phyloP scores from a whole-genome alignment of 169 alveolate species.

The Plasmodium gallinaceum region DNA sequence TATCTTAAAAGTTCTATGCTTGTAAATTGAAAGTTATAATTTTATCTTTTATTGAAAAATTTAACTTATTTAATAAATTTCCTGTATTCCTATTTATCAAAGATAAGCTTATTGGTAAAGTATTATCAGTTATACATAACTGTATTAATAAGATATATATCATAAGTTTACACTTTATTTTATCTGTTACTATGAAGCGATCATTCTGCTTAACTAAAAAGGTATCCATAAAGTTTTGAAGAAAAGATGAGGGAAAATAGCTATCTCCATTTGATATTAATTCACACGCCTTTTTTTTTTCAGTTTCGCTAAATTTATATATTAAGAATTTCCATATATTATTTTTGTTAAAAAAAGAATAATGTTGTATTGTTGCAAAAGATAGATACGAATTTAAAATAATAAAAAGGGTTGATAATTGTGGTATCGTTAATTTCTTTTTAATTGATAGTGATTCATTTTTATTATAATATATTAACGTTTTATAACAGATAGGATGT shows the following conservation, averaged over 20 bases:
- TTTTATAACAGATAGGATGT: constrained; percentile 67
- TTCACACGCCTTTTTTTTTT: constrained; percentile 11
- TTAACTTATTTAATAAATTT: constrained; percentile 14
- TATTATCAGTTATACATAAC: constrained; percentile 48
- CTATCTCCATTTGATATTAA: background rate
- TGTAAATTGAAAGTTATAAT: constrained; percentile 26
- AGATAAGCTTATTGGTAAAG: constrained; percentile 29
- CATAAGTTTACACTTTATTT: constrained; percentile 44
- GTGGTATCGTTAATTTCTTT: constrained; percentile 24
- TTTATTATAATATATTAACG: constrained; percentile 14
- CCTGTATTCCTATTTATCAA: constrained; percentile 27
- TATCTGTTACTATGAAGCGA: constrained; percentile 24
- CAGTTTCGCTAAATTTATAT: constrained; percentile 21
- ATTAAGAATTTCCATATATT: constrained; percentile 33
- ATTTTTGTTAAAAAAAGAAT: constrained; percentile 3
- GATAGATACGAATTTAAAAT: constrained; percentile 63
- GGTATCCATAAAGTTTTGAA: constrained; percentile 25
- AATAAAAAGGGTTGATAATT: constrained; percentile 32
- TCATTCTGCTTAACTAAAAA: constrained; percentile 48
- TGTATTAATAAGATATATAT: constrained; percentile 43
- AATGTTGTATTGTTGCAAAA: constrained; percentile 24
- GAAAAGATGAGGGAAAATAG: constrained; percentile 39
- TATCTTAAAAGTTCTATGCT: constrained; percentile 7
- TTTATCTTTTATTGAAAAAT: constrained; percentile 26
- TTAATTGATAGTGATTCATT: constrained; percentile 6